Percentiles rank a stretch among this genome's conserved stretches.
Evolutionary conservation across 2,329 filamentous ascomycete genomes (phyloP).

Genomic region (Verticillium nonalfalfae): DNA sequence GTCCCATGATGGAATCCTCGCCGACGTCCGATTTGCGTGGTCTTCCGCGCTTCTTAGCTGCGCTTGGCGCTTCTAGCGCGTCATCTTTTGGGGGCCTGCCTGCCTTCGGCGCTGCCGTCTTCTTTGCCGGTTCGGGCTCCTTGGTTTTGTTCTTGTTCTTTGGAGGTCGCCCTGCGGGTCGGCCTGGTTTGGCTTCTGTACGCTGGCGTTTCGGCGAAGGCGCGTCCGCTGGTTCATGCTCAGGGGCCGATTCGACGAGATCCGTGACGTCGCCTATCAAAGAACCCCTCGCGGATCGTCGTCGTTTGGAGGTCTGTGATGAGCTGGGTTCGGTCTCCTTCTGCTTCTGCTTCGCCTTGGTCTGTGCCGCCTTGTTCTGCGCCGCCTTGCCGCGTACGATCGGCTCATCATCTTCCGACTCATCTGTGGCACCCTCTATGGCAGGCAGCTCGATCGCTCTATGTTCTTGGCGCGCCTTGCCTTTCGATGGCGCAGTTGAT

Average conservation of each 20-base stretch:
- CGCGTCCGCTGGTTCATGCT: slow-evolving; percentile 6
- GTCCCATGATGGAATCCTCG: slow-evolving; percentile 38
- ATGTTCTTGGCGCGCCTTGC: not conserved
- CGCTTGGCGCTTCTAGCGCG: not conserved
- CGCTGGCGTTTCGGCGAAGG: slow-evolving; percentile 13
- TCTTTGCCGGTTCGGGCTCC: slow-evolving; percentile 16
- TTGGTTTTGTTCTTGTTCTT: slow-evolving; percentile 9
- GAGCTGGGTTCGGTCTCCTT: not conserved
- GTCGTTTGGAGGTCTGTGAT: slow-evolving; percentile 6
- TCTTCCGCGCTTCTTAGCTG: slow-evolving; percentile 19
- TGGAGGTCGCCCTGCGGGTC: slow-evolving; percentile 2
- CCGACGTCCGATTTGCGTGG: slow-evolving; percentile 33
- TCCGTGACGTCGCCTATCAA: not conserved
- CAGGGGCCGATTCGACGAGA: not conserved
- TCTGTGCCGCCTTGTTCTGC: not conserved
- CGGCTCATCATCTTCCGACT: slow-evolving; percentile 5
- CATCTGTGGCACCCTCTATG: slow-evolving; percentile 1
- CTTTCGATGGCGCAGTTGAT: not conserved
- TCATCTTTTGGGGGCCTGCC: slow-evolving; percentile 10
- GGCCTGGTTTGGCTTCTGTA: slow-evolving; percentile 6
- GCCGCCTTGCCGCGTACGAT: slow-evolving; percentile 13
- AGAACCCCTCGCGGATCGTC: slow-evolving; percentile 9
- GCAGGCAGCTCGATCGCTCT: not conserved
- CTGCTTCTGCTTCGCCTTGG: not conserved
- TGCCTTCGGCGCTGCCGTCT: slow-evolving; percentile 6